Evolutionary conservation across 768 basidiomycete genomes (phyloP), one percentile per base, ranked within the genome.

Genomic region (Pleurotus platypus): DNA sequence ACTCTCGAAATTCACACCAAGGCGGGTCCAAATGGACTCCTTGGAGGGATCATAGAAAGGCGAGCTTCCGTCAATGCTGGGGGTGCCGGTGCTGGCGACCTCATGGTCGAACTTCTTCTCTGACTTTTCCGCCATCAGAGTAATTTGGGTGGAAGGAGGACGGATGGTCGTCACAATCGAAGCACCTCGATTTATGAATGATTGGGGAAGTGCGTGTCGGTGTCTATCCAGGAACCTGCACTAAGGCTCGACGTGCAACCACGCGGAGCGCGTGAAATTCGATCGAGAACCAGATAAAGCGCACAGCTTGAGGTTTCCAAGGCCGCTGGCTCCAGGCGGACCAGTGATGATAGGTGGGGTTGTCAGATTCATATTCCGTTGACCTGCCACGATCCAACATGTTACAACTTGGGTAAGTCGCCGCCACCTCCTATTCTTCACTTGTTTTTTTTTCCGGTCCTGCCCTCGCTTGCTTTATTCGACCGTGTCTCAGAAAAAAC

Each of bases 21-120:
- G 18, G 38, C 78, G 76, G 20, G 78, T 79, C 76, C 74, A 77
- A 38, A 69, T 59, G 30, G 69, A 72, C 62, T 79, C 77, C 58
- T 79, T 77, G 38, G 75, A 77, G 12, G 77, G 77, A 62, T 79
- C 77, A 54, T 79, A 79, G 58, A 79, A 74, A 56, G 72, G 69
- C 42, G 68, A 64, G n/a, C 65, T 60, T 30, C 66, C 63, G n/a
- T 62, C 57, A 49, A 64, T 43, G 20, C 38, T 65, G 24, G 51
- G 39, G 12, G 67, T 70, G 58, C 55, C 59, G 45, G 65, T 60
- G 60, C 72, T 74, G n/a, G 68, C 60, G 57, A 66, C 58, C 2
- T 53, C 51, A 20, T 53, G 35, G 38, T 75, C 74, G 55, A 62
- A 62, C 50, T 64, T 64, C 61, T 72, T 72, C 60, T 72, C 68